These are phyloP conservation scores for Tubosaeta brunneosetosa DNA, from an alignment of 768 basidiomycete genomes.

Conservation along the genomic window DNA sequence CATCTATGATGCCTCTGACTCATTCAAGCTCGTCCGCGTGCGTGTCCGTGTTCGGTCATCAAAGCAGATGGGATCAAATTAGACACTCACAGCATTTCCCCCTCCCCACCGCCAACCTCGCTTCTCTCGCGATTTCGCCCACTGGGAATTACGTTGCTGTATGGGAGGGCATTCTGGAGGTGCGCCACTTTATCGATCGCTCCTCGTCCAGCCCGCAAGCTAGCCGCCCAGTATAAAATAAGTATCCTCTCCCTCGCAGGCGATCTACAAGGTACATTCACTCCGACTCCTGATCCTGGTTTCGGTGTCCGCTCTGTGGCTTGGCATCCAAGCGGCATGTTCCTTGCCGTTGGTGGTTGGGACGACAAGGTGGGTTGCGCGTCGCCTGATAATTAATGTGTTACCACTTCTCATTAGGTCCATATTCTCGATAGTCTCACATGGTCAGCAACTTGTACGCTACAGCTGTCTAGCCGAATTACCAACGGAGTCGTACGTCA, in stretches of 20 bases:
- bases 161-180: conserved; percentile 86
- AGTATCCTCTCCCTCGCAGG: conserved; percentile 66
- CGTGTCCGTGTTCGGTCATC: conserved; percentile 2
- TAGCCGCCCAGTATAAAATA: conserved; percentile 63
- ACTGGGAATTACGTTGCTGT: conserved; percentile 69
- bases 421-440: conserved; percentile 70
- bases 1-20: conserved; percentile 70
- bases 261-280: conserved; percentile 58
- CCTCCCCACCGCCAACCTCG: conserved; percentile 66
- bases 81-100: conserved; percentile 66
- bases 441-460: conserved; percentile 62
- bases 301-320: conserved; percentile 73
- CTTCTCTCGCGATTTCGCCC: conserved; percentile 72
- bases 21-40: conserved; percentile 72
- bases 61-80: conserved; percentile 15
- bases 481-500: conserved; percentile 51
- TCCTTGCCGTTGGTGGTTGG: conserved; percentile 80
- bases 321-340: conserved; percentile 87
- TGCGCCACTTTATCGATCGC: conserved; percentile 26
- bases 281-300: conserved; percentile 71
- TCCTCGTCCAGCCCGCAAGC: neutral
- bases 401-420: conserved; percentile 40
- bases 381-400: neutral
- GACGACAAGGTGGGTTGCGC: conserved; percentile 67
- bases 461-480: conserved; percentile 60